Conservation (phyloP, 768 basidiomycete genomes). For the Lactifluus piperatus region DNA sequence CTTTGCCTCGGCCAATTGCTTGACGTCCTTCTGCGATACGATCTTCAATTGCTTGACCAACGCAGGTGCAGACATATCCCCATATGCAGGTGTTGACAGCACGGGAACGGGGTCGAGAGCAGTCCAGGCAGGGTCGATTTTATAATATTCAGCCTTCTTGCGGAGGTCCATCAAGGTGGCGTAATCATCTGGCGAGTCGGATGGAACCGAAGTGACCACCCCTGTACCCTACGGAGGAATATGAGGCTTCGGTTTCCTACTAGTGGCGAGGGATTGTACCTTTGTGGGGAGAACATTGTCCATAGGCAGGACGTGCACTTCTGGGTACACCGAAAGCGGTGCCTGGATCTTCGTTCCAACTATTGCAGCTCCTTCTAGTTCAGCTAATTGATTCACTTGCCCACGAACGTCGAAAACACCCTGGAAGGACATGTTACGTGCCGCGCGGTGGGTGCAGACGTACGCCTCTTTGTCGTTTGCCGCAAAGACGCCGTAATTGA, state of each 20-base stretch:
- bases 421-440: constrained; percentile 98
- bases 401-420: constrained; percentile 69
- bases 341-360: constrained; percentile 88
- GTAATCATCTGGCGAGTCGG: constrained; percentile 97
- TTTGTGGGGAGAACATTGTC: constrained; percentile 95
- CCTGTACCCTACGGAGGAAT: constrained; percentile 66
- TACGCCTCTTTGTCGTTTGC: constrained; percentile 81
- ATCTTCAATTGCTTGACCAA: constrained; percentile 88
- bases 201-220: constrained; percentile 95
- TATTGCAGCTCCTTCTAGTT: constrained; percentile 70
- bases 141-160: constrained; percentile 96
- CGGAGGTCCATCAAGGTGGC: constrained; percentile 82
- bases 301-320: constrained; percentile 98
- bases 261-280: constrained; percentile 47
- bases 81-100: constrained; percentile 84
- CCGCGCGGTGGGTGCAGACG: constrained; percentile 80
- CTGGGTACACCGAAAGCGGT: constrained; percentile 69
- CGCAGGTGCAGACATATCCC: constrained; percentile 78
- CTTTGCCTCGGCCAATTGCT: constrained; percentile 92
- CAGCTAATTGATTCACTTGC: constrained; percentile 60
- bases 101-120: constrained; percentile 81
- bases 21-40: constrained; percentile 87
- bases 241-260: constrained; percentile 4
- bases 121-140: constrained; percentile 85
- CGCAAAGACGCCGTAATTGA: constrained; percentile 92